These are phyloP conservation scores for Cunninghamia lanceolata DNA, from an alignment of 75 land plant species.

Conservation along the genomic window DNA sequence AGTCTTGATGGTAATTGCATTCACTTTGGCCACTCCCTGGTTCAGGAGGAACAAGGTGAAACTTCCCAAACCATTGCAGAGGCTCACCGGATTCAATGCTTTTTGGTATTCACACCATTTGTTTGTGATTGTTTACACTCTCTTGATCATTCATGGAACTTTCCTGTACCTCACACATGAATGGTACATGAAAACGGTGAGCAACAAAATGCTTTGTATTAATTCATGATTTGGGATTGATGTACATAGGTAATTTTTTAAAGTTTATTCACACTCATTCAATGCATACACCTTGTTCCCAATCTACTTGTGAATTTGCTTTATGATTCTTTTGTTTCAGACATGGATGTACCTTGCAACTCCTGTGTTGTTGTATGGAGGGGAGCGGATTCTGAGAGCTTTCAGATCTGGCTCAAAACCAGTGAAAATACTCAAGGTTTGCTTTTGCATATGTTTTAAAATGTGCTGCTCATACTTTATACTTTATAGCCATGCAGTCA, in stretches of 20 bases:
- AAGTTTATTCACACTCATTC: neutral
- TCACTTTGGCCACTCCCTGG: slow-evolving; percentile 50
- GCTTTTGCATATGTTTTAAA: neutral
- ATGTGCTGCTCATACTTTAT: neutral
- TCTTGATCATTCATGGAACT: slow-evolving; percentile 41
- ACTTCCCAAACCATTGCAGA: slow-evolving; percentile 41
- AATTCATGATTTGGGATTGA: slow-evolving; percentile 9
- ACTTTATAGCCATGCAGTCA: neutral
- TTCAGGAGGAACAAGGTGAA: slow-evolving; percentile 47
- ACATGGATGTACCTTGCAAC: slow-evolving; percentile 84
- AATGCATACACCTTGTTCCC: neutral
- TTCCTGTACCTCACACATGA: slow-evolving; percentile 32
- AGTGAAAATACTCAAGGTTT: slow-evolving; percentile 60
- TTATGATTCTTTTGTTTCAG: slow-evolving; percentile 28
- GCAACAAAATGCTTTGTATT: slow-evolving; percentile 5
- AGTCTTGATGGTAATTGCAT: slow-evolving; percentile 50
- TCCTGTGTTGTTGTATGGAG: slow-evolving; percentile 58
- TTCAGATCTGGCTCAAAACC: slow-evolving; percentile 45
- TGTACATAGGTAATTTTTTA: neutral
- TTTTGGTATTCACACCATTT: slow-evolving; percentile 74
- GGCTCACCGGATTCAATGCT: slow-evolving; percentile 60
- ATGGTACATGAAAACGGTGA: slow-evolving; percentile 41
- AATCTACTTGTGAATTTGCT: neutral
- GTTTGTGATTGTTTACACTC: slow-evolving; percentile 45
- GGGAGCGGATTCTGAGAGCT: slow-evolving; percentile 49